Conservation (phyloP, 352 stramenopile species). For the Phytophthora colocasiae region DNA sequence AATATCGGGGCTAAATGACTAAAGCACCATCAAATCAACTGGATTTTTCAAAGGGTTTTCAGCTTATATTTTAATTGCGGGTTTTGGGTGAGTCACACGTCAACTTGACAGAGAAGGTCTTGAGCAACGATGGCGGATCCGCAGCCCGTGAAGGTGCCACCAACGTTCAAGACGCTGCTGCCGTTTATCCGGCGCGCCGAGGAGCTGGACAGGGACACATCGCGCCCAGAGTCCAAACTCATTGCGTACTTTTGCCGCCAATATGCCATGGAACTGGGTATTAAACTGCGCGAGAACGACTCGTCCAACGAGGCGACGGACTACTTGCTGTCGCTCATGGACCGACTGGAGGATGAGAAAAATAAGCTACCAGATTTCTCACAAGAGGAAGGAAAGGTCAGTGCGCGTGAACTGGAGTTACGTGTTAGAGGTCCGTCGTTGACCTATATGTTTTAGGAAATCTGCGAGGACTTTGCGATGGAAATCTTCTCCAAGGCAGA, state of each 20-base stretch:
- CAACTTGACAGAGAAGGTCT: conserved; percentile 1
- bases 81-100: too few relatives aligned
- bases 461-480: conserved; percentile 88
- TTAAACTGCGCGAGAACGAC: conserved; percentile 87
- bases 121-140: conserved; percentile 53
- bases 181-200: conserved; percentile 95
- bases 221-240: conserved; percentile 92
- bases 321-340: conserved; percentile 92
- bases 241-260: conserved; percentile 95
- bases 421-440: not conserved
- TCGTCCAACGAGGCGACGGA: conserved; percentile 81
- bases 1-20: conserved; percentile 17
- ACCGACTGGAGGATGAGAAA: conserved; percentile 93
- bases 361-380: conserved; percentile 89
- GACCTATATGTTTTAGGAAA: conserved; percentile 49
- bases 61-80: too few relatives aligned
- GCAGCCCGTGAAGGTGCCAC: conserved; percentile 82
- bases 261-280: conserved; percentile 90
- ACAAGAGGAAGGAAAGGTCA: conserved; percentile 91
- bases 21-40: conserved; percentile 3
- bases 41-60: conserved; percentile 9
- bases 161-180: conserved; percentile 94
- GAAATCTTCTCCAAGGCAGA: conserved; percentile 96
- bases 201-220: conserved; percentile 94
- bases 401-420: conserved; percentile 8